Evolutionary conservation across 768 basidiomycete species (phyloP).

Genomic region (Pleurotus giganteus): DNA sequence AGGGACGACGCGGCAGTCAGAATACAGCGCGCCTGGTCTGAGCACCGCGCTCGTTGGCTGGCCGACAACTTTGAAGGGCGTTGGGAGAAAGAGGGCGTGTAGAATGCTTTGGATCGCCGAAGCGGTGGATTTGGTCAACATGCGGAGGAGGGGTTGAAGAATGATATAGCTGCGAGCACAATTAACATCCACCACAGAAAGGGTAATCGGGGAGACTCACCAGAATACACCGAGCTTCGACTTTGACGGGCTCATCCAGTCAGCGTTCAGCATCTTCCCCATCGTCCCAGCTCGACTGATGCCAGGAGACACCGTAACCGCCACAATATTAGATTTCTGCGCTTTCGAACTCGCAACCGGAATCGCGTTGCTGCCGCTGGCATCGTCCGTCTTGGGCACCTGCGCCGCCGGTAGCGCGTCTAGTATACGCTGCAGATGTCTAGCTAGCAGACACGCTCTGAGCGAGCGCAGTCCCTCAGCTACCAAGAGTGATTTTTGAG

Average conservation of each 20-base stretch:
- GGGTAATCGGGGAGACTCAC: constrained; percentile 38
- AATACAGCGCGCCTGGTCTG: constrained; percentile 75
- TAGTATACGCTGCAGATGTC: constrained; percentile 81
- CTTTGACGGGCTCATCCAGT: constrained; percentile 33
- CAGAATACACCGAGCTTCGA: constrained; percentile 43
- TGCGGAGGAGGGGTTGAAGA: constrained; percentile 61
- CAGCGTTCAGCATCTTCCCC: constrained; percentile 50
- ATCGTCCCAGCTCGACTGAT: constrained; percentile 71
- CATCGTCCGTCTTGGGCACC: constrained; percentile 27
- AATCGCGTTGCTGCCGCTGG: constrained; percentile 10
- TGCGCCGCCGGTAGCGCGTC: constrained; percentile 73
- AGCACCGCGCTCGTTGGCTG: constrained; percentile 46
- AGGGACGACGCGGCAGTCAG: constrained; percentile 68
- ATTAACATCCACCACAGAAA: constrained; percentile 20
- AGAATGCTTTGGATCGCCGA: constrained; percentile 73
- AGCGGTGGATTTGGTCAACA: constrained; percentile 67
- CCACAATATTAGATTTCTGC: constrained; percentile 73
- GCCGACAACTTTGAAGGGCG: constrained; percentile 58
- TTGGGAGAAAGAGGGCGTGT: constrained; percentile 80
- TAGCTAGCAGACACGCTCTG: constrained; percentile 59
- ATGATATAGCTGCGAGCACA: constrained; percentile 49
- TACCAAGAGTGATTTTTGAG: constrained; percentile 40
- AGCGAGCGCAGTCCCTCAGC: constrained; percentile 66
- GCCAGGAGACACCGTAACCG: constrained; percentile 73
- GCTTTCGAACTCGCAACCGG: constrained; percentile 39